phyloP scores from a whole-genome alignment of 1,284 basidiomycete species.

The Microbotryomycetes sp. region DNA sequence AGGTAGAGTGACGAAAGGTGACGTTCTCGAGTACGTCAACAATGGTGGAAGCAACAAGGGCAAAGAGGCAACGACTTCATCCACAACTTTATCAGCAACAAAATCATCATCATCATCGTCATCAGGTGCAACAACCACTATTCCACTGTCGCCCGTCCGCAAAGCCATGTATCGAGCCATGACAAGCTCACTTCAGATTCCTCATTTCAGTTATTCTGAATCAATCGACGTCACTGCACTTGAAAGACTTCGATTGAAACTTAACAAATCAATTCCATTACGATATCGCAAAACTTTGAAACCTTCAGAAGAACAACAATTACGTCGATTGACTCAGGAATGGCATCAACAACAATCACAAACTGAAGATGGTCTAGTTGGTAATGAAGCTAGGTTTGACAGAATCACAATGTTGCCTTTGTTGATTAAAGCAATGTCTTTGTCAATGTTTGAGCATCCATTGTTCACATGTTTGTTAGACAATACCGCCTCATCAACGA shows the following conservation, averaged over 20 bases:
- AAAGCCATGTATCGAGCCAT: constrained; percentile 43
- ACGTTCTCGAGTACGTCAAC: constrained; percentile 47
- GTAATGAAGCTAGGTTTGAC: constrained; percentile 49
- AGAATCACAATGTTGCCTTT: constrained; percentile 76
- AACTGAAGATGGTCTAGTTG: not conserved
- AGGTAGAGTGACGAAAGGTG: constrained; percentile 67
- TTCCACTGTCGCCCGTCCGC: constrained; percentile 37
- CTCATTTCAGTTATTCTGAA: constrained; percentile 75
- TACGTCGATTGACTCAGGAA: constrained; percentile 8
- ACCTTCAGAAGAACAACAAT: constrained; percentile 2
- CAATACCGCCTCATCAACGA: constrained; percentile 27
- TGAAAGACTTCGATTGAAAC: constrained; percentile 59
- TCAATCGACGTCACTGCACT: constrained; percentile 74
- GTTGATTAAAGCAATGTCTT: constrained; percentile 74
- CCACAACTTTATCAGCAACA: not conserved
- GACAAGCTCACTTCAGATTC: constrained; percentile 48
- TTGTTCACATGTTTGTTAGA: constrained; percentile 52
- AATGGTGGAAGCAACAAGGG: not conserved
- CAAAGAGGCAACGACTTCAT: too few relatives aligned
- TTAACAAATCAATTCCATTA: constrained; percentile 64
- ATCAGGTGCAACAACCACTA: not conserved
- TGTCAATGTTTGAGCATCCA: constrained; percentile 75
- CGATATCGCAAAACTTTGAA: constrained; percentile 48
- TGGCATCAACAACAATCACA: not conserved
- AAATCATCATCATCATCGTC: not conserved